Conservation (phyloP, 1,139 yeast species). For the Lodderomyces pseudojiufengensis region DNA sequence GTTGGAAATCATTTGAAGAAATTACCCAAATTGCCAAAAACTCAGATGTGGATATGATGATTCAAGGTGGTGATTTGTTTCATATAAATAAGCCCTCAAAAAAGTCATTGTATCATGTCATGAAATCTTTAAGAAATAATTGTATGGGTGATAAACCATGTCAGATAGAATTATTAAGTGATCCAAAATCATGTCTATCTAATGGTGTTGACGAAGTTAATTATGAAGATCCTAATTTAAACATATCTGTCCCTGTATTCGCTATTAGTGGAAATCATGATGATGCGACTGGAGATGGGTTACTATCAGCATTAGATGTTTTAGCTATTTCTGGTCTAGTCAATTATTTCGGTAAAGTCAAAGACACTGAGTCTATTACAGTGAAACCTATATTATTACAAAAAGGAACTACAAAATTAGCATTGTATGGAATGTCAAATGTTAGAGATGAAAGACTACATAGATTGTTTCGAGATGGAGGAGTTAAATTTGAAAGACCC, state of each 20-base stretch:
- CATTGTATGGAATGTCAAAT: conserved; percentile 85
- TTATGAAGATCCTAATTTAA: conserved; percentile 86
- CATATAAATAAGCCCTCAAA: conserved; percentile 87
- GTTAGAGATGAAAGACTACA: conserved; percentile 86
- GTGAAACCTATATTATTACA: conserved; percentile 77
- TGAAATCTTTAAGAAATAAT: conserved; percentile 62
- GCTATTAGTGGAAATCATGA: conserved; percentile 97
- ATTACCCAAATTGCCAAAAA: conserved; percentile 69
- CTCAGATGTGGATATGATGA: conserved; percentile 78
- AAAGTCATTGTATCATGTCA: conserved; percentile 81
- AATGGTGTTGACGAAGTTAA: conserved; percentile 68
- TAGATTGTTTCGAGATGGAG: conserved; percentile 76
- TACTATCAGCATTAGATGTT: conserved; percentile 85
- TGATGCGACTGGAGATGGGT: conserved; percentile 87
- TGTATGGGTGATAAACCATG: conserved; percentile 90
- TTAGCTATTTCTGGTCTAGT: conserved; percentile 77
- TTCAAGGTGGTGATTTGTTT: conserved; percentile 92
- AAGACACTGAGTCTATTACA: conserved; percentile 69
- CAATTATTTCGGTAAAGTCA: conserved; percentile 85
- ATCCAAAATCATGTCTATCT: conserved; percentile 60
- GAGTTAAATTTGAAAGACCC: conserved; percentile 77
- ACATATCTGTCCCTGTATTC: conserved; percentile 88
- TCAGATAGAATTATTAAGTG: conserved; percentile 78
- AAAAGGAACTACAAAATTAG: conserved; percentile 78
- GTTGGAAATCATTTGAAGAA: conserved; percentile 85